Evolutionary conservation across 2,329 filamentous ascomycete species (phyloP).

Genomic region (Fusarium foetens): DNA sequence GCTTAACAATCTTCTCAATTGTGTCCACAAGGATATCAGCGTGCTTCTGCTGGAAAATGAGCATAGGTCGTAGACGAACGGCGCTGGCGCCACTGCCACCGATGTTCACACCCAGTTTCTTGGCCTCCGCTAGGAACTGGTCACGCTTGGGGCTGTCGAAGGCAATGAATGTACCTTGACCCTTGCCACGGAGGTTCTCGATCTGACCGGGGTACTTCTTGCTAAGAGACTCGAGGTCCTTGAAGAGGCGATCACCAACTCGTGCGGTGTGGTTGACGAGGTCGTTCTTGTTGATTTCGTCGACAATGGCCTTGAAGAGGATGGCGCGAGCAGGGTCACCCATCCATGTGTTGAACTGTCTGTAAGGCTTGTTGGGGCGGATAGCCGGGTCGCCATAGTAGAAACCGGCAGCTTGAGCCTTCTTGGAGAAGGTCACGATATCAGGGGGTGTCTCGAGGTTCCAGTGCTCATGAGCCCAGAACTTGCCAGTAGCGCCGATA

Average conservation of each 20-base stretch:
- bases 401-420: conserved; percentile 93
- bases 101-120: conserved; percentile 85
- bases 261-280: conserved; percentile 83
- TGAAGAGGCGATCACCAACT: conserved; percentile 82
- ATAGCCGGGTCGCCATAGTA: conserved; percentile 86
- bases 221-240: conserved; percentile 73
- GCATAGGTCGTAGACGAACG: conserved; percentile 86
- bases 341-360: conserved; percentile 99
- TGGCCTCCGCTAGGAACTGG: conserved; percentile 80
- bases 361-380: conserved; percentile 90
- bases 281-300: conserved; percentile 79
- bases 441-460: conserved; percentile 81
- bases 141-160: conserved; percentile 87
- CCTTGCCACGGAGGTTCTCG: conserved; percentile 85
- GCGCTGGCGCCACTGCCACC: conserved; percentile 81
- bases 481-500: conserved; percentile 90
- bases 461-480: conserved; percentile 99
- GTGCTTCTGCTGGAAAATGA: conserved; percentile 92
- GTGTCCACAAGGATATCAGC: conserved; percentile 84
- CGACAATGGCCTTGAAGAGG: conserved; percentile 85
- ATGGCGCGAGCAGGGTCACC: conserved; percentile 87
- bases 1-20: conserved; percentile 77
- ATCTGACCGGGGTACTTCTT: conserved; percentile 80
- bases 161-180: conserved; percentile 90
- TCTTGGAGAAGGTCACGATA: conserved; percentile 96